A percentile compares a stretch with the other conserved stretches of the same genome.
phyloP scores from a whole-genome alignment of 306 rosid species.

The Biancaea sappan region DNA sequence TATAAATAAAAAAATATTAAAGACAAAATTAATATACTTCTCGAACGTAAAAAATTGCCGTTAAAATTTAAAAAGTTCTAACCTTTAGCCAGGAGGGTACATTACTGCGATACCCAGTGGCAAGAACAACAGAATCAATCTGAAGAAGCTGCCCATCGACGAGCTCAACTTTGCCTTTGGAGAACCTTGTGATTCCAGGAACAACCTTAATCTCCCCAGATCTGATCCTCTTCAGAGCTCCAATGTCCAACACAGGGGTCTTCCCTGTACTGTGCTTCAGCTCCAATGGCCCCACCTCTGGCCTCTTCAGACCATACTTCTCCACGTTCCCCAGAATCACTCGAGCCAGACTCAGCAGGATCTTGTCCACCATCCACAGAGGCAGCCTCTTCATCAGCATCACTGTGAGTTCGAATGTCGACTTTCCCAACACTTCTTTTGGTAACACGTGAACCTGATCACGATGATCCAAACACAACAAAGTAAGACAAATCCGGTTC shows the following conservation, averaged over 20 bases:
- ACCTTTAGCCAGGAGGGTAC: conserved; percentile 99
- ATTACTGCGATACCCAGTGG: conserved; percentile 93
- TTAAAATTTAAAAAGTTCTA: too few species aligned
- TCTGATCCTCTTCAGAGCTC: conserved; percentile 73
- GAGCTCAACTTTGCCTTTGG: conserved; percentile 62
- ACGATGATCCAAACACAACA: not conserved
- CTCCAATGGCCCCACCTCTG: conserved; percentile 73
- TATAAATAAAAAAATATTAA: too few species aligned
- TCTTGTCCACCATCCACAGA: conserved; percentile 75
- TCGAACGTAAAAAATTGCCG: too few species aligned
- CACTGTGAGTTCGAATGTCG: conserved; percentile 74
- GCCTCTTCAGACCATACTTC: conserved; percentile 73
- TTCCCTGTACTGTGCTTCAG: conserved; percentile 76
- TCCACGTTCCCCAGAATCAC: conserved; percentile 67
- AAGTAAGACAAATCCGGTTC: not conserved
- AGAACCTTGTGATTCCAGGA: conserved; percentile 77
- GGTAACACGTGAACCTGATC: conserved; percentile 83
- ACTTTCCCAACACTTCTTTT: conserved; percentile 73
- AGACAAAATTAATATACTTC: too few species aligned
- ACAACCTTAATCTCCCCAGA: conserved; percentile 80
- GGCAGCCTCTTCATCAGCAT: conserved; percentile 70
- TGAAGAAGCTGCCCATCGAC: conserved; percentile 61
- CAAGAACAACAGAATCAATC: conserved; percentile 86
- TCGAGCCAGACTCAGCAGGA: conserved; percentile 57
- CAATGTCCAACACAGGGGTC: conserved; percentile 91